Conservation (phyloP, 345 rosid species). For the Mangifera indica region DNA sequence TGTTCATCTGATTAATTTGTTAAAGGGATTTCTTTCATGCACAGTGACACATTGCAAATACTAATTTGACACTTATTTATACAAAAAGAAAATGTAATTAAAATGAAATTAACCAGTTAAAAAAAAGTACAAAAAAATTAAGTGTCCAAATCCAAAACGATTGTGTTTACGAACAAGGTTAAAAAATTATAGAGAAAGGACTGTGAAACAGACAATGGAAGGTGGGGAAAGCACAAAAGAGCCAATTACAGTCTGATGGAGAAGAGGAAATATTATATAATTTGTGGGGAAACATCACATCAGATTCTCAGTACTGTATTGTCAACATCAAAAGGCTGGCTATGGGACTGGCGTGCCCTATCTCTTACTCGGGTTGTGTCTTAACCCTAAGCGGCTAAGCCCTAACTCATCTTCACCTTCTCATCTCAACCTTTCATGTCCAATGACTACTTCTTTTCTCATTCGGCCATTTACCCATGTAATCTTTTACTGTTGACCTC, state of each 20-base stretch:
- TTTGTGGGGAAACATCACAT: conserved; percentile 31
- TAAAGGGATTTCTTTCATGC: no score
- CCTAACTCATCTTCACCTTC: not conserved
- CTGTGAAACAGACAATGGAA: conserved; percentile 19
- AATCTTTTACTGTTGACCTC: conserved; percentile 14
- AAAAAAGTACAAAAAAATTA: no score
- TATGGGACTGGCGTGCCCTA: conserved; percentile 3
- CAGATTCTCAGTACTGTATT: conserved; percentile 37
- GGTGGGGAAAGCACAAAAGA: conserved; percentile 23
- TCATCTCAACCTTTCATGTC: conserved; percentile 22
- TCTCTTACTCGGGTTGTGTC: not conserved
- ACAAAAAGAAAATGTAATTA: no score
- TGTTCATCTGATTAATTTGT: no score
- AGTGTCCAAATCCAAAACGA: not conserved
- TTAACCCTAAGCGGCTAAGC: not conserved
- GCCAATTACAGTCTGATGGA: conserved; percentile 18
- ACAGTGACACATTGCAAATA: no score
- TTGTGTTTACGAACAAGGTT: not conserved
- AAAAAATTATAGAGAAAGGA: conserved; percentile 5
- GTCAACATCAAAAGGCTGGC: conserved; percentile 37
- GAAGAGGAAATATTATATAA: conserved; percentile 16
- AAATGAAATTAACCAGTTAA: no score
- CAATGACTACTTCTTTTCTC: conserved; percentile 30
- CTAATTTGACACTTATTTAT: no score
- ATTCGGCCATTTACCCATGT: conserved; percentile 45